Evolutionary conservation across 345 rosid genomes (phyloP).

Genomic region (Heritiera littoralis): DNA sequence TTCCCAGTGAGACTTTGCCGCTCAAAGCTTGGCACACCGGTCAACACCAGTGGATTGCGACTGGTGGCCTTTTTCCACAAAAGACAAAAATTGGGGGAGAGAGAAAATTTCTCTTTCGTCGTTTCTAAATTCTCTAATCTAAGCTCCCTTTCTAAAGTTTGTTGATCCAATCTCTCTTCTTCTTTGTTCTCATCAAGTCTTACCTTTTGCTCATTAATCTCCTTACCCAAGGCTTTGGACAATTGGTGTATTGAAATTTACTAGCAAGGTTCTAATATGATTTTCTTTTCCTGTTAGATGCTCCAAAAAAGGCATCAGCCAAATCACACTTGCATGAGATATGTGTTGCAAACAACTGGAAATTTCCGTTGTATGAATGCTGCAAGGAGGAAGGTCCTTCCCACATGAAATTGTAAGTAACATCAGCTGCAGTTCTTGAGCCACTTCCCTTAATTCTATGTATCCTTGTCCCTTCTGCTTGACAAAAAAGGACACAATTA

Average conservation of each 20-base stretch:
- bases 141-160: no score
- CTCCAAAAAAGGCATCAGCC: slow-evolving; percentile 22
- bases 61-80: no score
- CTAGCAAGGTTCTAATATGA: background rate
- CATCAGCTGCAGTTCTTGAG: background rate
- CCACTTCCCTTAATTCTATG: background rate
- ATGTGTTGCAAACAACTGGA: slow-evolving; percentile 53
- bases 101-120: no score
- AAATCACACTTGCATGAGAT: slow-evolving; percentile 48
- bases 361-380: slow-evolving; percentile 49
- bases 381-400: slow-evolving; percentile 52
- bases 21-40: no score
- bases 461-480: background rate
- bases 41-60: no score
- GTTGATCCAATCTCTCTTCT: no score
- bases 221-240: no score
- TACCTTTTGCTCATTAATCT: no score
- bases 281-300: slow-evolving; percentile 25
- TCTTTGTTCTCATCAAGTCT: no score
- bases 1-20: no score
- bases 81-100: no score
- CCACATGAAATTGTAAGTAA: slow-evolving; percentile 48
- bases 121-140: no score
- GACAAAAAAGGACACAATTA: background rate
- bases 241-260: background rate